Base-by-base conservation (phyloP, 768 basidiomycete species). In the Pholiota conissans region DNA sequence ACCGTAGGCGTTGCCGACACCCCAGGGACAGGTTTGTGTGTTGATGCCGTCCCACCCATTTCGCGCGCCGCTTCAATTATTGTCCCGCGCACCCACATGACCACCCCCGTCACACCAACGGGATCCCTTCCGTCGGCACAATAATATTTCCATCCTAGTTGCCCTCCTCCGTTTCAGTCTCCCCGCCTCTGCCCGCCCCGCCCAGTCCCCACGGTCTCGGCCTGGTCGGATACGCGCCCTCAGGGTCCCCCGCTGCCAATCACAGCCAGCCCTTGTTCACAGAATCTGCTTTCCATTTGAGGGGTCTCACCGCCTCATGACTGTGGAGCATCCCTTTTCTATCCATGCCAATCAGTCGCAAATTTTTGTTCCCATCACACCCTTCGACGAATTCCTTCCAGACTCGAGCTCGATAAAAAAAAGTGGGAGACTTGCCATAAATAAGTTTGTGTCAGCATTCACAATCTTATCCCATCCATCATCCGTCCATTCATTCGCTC, bases 21-120 rank as follows among this genome's bases (percentile, higher is more conserved):
- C 55, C 57, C 56, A 58, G 61, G 53, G 63, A 45, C 47, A 49
- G 32, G 51, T 40, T 51, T 52, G 52, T 57, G 55, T 60, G 58
- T 61, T 67, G 65, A 69, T 72, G 70, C 73, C 72, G 72, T 63
- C 63, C 60, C 56, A 63, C 50, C 39, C 35, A 22, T 60, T 74
- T 73, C 65, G 63, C 55, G 58, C 75, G 69, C 75, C 73, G 77
- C 65, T 66, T 65, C 14, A 71, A 71, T 65, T 59, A 40, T 56
- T 45, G 35, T 48, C 40, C 48, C 54, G 37, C 32, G 45, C 28
- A 30, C 50, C 40, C 34, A 46, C 49, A 30, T 51, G 52, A n/a
- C n/a, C n/a, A 39, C 56, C 30, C 28, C 69, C 73, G 74, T 76
- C 74, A 76, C 73, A 74, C 60, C 55, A 34, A 28, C 16, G 32